Percentiles rank a stretch among this genome's conserved stretches.
These are phyloP conservation scores for Oidium heveae DNA, from an alignment of 2,329 filamentous ascomycete species.

Conservation along the genomic window DNA sequence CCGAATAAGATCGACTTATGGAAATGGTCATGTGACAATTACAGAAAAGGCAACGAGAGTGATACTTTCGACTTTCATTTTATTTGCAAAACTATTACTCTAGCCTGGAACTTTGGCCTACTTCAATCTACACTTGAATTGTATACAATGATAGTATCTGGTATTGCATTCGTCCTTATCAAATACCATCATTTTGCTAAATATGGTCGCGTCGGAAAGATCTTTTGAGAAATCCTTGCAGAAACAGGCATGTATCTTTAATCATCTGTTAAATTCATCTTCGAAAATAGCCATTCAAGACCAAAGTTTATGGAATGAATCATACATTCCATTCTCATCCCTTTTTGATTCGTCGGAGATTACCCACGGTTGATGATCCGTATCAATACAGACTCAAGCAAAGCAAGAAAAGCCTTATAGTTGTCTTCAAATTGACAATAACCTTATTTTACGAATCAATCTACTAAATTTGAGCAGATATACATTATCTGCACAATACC, in stretches of 20 bases:
- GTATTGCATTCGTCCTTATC: constrained; percentile 4
- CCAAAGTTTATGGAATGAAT: neutral
- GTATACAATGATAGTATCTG: constrained; percentile 5
- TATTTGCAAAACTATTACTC: constrained; percentile 5
- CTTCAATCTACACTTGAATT: constrained; percentile 7
- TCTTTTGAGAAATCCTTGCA: constrained; percentile 1
- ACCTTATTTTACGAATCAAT: too few species aligned
- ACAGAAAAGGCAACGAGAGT: constrained; percentile 4
- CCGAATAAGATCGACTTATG: constrained; percentile 5
- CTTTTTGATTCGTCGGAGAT: too few species aligned
- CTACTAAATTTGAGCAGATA: too few species aligned
- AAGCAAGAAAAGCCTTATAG: too few species aligned
- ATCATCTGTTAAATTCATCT: too few species aligned
- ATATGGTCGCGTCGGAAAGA: constrained; percentile 4
- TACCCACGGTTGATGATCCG: too few species aligned
- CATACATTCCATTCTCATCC: neutral
- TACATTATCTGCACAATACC: too few species aligned
- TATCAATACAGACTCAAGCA: too few species aligned
- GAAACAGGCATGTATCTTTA: too few species aligned
- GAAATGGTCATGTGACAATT: constrained; percentile 7
- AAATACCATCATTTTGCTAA: constrained; percentile 6
- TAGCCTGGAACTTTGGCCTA: constrained; percentile 8
- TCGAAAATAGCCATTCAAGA: too few species aligned
- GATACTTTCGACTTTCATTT: constrained; percentile 5
- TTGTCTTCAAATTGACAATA: too few species aligned